Conservation (phyloP, 805 yeast species). For the Candida montana region DNA sequence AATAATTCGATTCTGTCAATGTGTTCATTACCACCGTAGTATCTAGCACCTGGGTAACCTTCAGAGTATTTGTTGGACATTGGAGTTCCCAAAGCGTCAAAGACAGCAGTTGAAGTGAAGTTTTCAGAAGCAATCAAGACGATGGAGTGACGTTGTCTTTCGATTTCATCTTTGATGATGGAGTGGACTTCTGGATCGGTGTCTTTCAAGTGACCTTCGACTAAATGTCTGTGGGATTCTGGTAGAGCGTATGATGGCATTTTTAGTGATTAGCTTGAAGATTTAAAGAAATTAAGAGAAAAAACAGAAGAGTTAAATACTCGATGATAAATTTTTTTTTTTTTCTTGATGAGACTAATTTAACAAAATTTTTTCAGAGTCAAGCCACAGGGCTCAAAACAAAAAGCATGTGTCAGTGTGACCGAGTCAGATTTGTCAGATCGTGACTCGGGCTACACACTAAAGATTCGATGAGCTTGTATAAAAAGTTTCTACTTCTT, state of each 20-base stretch:
- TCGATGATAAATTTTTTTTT: too few relatives aligned
- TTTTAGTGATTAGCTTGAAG: not conserved
- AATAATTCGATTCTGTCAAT: conserved; percentile 86
- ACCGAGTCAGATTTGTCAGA: too few relatives aligned
- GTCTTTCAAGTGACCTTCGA: conserved; percentile 52
- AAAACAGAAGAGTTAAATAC: not conserved
- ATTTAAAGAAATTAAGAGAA: not conserved
- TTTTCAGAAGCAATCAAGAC: conserved; percentile 94
- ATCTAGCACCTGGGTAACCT: conserved; percentile 97
- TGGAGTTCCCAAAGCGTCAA: conserved; percentile 91
- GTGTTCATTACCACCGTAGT: conserved; percentile 96
- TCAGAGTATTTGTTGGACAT: conserved; percentile 98
- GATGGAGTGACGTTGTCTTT: conserved; percentile 87
- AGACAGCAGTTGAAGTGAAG: conserved; percentile 91
- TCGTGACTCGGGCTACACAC: too few relatives aligned
- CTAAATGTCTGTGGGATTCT: conserved; percentile 56
- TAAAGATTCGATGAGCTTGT: too few relatives aligned
- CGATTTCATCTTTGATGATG: conserved; percentile 70
- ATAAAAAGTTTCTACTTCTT: conserved; percentile 15
- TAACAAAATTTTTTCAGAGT: not conserved
- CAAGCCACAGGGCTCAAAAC: not conserved
- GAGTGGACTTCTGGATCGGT: conserved; percentile 82
- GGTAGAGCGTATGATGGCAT: conserved; percentile 59
- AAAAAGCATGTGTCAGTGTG: not conserved
- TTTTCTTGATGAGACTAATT: not conserved